Conservation (phyloP, 257 asterid genomes). For the Petrea volubilis region DNA sequence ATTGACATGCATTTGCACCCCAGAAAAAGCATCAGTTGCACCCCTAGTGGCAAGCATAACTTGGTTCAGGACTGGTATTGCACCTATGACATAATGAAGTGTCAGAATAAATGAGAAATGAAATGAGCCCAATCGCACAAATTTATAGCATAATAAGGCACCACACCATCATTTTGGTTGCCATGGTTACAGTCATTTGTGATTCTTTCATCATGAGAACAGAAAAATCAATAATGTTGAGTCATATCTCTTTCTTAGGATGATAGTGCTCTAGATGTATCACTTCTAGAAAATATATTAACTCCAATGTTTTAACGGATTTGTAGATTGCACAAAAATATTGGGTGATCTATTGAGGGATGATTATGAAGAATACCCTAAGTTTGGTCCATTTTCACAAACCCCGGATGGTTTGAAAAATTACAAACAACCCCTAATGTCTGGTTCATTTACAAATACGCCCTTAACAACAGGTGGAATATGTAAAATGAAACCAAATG, state of each 20-base stretch:
- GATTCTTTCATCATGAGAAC: not conserved
- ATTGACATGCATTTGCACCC: constrained; percentile 80
- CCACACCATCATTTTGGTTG: no score
- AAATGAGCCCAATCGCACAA: not conserved
- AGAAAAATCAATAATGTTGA: not conserved
- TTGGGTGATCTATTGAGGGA: not conserved
- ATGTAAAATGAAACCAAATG: no score
- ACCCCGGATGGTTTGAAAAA: no score
- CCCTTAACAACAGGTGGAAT: no score
- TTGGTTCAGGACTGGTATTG: constrained; percentile 85
- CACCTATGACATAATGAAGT: constrained; percentile 50
- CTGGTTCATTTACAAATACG: no score
- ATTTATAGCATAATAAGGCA: not conserved
- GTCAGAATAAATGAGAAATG: constrained; percentile 14
- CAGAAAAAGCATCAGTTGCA: constrained; percentile 95
- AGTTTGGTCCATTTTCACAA: no score
- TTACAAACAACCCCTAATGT: no score
- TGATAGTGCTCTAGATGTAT: not conserved
- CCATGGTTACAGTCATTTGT: no score
- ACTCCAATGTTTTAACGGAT: not conserved
- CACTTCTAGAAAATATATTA: not conserved
- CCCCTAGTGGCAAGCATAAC: constrained; percentile 92
- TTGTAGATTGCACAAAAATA: not conserved
- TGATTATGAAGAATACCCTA: no score
- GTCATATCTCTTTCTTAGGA: not conserved